Evolutionary conservation across 2,329 filamentous ascomycete genomes (phyloP), one percentile per base, ranked within the genome.

Genomic region (Alternaria ventricosa): DNA sequence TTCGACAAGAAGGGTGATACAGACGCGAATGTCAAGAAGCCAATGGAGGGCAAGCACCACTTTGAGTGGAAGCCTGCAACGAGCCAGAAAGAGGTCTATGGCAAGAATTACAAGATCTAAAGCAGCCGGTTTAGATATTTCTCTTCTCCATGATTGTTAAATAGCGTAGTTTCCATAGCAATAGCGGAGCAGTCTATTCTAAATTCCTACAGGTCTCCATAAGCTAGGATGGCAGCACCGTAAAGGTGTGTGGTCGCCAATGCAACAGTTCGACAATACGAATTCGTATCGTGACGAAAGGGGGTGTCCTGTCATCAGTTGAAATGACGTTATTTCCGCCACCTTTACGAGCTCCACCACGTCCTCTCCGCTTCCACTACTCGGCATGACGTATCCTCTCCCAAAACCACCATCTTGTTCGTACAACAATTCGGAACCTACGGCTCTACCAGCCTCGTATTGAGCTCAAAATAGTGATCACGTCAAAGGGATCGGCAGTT

Each of bases 51-150:
- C 3, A 84, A 85, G 68, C 84, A 89, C 75, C 88, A 90, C 71
- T 90, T 86, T 71, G 88, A 91, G 76, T 91, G 89, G 88, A 84
- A 83, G 75, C 77, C 81, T 30, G 82, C 79, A 56, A 72, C 57
- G 25, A 73, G 71, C 44, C 68, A 72, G 23, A 69, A 68, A 46
- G 67, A 71, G 33, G 62, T 61, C 13, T 72, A 72, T 10, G 67
- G 70, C 13, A 70, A 68, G 59, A 61, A 63, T 15, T 70, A 70
- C 45, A 30, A 20, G 23, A 13, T 62, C 18, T 62, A n/a, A 54
- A 20, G 41, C 22, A 47, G 6, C 3, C 18, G 11, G 20, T 18
- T 47, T 12, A 3, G 12, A 20, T 13, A 1, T 18, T 11, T 8
- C 1, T 51, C 28, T 41, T 18, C 9, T 41, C 23, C 13, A 11